phyloP scores from a whole-genome alignment of 139 green algal species.

The Nannochloris sp. region DNA sequence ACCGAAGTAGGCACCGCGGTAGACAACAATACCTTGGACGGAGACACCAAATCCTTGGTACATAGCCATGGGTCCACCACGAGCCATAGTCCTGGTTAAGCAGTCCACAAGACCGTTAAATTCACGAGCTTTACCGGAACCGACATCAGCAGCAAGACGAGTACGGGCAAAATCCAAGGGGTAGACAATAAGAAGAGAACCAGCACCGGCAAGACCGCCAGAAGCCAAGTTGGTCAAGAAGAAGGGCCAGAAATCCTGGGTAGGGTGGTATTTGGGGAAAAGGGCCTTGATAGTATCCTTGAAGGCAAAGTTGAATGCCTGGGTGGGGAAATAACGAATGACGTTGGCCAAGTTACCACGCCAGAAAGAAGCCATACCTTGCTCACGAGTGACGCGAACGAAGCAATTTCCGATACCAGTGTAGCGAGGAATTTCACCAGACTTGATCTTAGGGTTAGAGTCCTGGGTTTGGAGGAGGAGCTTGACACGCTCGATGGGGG shows the following conservation, averaged over 20 bases:
- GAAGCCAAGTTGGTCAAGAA: conserved; percentile 97
- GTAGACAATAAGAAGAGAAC: conserved; percentile 96
- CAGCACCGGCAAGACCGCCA: conserved; percentile 81
- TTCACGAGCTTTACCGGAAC: conserved; percentile 46
- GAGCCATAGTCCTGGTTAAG: conserved; percentile 66
- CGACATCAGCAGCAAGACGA: conserved; percentile 90
- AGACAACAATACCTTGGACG: conserved; percentile 97
- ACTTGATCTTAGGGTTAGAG: conserved; percentile 73
- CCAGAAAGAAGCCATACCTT: conserved; percentile 89
- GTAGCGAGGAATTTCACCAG: conserved; percentile 73
- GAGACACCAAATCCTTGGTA: conserved; percentile 92
- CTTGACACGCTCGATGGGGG: conserved; percentile 97
- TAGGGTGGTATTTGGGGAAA: conserved; percentile 89
- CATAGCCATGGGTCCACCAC: conserved; percentile 51
- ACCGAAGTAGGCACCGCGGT: conserved; percentile 98
- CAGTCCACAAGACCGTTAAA: conserved; percentile 92
- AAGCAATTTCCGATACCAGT: conserved; percentile 96
- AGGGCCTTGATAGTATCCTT: conserved; percentile 99
- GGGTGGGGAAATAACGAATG: conserved; percentile 88
- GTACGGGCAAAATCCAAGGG: conserved; percentile 98
- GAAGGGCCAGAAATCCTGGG: conserved; percentile 91
- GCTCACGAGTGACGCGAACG: conserved; percentile 69
- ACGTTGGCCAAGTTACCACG: conserved; percentile 97
- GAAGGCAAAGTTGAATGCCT: conserved; percentile 99
- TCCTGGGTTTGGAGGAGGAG: conserved; percentile 90